These are phyloP conservation scores for Arctostaphylos glauca DNA, from an alignment of 148 eudicot genomes.

Conservation along the genomic window DNA sequence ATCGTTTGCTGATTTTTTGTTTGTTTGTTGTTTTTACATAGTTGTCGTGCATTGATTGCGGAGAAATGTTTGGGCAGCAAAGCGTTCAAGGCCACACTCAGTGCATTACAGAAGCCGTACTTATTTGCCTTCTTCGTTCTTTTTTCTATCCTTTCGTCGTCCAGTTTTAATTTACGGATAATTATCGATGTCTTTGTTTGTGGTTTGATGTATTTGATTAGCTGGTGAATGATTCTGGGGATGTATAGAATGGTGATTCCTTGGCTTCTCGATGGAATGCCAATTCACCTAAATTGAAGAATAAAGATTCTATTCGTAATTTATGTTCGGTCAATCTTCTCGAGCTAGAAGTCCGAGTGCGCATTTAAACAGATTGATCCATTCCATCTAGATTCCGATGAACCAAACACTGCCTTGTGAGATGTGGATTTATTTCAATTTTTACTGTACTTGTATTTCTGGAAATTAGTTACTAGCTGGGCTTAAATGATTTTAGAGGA, in stretches of 20 bases:
- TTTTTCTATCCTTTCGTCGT: neutral
- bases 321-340: neutral
- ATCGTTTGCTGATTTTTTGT: neutral
- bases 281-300: too few species aligned
- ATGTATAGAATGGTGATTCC: too few species aligned
- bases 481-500: neutral
- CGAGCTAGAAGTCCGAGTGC: neutral
- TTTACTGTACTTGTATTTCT: neutral
- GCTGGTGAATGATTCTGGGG: too few species aligned
- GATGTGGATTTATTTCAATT: neutral
- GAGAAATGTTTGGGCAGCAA: conserved; percentile 57
- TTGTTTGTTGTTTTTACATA: conserved; percentile 17
- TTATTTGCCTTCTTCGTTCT: neutral
- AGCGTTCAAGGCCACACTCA: conserved; percentile 78
- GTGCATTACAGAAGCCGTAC: conserved; percentile 87
- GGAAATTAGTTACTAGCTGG: neutral
- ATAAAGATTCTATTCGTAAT: neutral
- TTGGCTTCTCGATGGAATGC: too few species aligned
- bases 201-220: neutral
- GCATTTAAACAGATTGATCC: neutral
- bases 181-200: neutral
- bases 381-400: neutral
- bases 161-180: neutral
- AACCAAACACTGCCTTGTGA: neutral
- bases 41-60: conserved; percentile 92